Evolutionary conservation across 306 rosid species (phyloP).

Genomic region (Quercus suber): DNA sequence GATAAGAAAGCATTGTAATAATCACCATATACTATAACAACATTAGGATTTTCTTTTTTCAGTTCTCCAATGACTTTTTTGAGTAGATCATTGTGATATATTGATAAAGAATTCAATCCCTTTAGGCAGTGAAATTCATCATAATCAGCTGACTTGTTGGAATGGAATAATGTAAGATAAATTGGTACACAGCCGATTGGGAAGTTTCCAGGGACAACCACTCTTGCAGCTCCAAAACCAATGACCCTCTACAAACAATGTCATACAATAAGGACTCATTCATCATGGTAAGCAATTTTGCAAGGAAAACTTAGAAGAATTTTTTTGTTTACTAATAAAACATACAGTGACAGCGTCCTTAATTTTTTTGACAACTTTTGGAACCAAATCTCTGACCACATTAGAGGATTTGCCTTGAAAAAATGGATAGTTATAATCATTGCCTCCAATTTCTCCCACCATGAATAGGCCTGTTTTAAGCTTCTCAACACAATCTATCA

Average conservation of each 20-base stretch:
- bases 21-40: no score
- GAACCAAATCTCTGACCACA: constrained; percentile 1
- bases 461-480: constrained; percentile 9
- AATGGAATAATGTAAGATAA: constrained; percentile 9
- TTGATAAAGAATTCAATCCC: neutral
- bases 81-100: constrained; percentile 19
- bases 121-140: neutral
- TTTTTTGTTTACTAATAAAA: neutral
- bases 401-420: constrained; percentile 7
- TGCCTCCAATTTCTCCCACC: constrained; percentile 23
- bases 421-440: constrained; percentile 16
- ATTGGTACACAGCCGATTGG: constrained; percentile 18
- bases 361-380: constrained; percentile 17
- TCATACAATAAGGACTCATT: neutral
- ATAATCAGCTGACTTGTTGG: neutral
- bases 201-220: neutral
- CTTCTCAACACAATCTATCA: constrained; percentile 18
- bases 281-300: neutral
- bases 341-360: constrained; percentile 3
- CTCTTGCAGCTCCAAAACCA: constrained; percentile 1
- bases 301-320: neutral
- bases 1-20: no score
- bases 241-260: constrained; percentile 6
- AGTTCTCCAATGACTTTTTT: neutral
- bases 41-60: no score